Conservation (phyloP, 306 rosid genomes). For the Cicer cuneatum region DNA sequence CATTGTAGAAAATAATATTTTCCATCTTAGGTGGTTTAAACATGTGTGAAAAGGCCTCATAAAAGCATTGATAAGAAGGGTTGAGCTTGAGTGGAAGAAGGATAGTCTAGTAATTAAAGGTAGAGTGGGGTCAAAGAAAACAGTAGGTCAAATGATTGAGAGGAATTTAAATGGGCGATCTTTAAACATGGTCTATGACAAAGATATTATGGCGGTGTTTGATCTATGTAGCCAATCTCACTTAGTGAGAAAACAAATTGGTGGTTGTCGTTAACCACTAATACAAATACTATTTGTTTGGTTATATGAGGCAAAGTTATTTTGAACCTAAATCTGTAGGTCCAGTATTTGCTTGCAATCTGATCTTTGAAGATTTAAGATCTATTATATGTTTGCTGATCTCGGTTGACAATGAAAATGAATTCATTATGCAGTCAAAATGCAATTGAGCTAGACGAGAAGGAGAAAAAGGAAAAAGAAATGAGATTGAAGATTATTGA, state of each 20-base stretch:
- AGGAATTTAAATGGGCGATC: background rate
- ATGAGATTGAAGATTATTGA: conserved; percentile 77
- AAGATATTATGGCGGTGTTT: background rate
- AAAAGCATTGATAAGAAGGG: conserved; percentile 1
- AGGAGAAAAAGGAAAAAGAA: conserved; percentile 93
- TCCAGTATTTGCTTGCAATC: conserved; percentile 29
- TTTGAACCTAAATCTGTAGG: conserved; percentile 30
- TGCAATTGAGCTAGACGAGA: conserved; percentile 81
- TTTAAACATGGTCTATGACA: conserved; percentile 6
- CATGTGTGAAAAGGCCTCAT: background rate
- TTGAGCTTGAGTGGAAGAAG: background rate
- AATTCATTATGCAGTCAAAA: conserved; percentile 70
- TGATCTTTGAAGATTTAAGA: conserved; percentile 25
- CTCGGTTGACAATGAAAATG: conserved; percentile 33
- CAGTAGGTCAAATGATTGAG: background rate
- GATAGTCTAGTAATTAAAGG: background rate
- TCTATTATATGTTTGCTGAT: conserved; percentile 18
- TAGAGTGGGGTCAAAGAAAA: conserved; percentile 4
- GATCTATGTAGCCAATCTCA: background rate
- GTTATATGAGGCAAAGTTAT: conserved; percentile 15
- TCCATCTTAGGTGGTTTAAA: background rate
- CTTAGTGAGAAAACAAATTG: background rate
- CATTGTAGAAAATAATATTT: too few species aligned
- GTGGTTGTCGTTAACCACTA: background rate
- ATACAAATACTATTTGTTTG: conserved; percentile 11